Evolutionary conservation across 352 stramenopile genomes (phyloP).

Genomic region (Phytophthora meadii): DNA sequence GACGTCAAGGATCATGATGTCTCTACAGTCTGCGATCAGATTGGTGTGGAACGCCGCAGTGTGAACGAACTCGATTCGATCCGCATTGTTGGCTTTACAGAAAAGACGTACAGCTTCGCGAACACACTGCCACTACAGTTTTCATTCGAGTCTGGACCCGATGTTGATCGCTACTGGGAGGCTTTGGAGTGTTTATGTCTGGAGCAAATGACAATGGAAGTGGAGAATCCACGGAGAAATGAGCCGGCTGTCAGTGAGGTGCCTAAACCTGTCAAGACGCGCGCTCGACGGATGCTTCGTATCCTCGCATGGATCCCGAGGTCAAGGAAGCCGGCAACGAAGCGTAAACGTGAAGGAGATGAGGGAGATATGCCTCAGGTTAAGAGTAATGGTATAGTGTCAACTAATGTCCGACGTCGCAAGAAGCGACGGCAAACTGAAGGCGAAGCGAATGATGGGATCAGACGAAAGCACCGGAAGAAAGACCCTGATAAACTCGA

Average conservation of each 20-base stretch:
- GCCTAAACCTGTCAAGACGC: constrained; percentile 66
- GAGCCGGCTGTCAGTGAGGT: constrained; percentile 64
- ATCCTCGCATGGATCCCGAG: constrained; percentile 80
- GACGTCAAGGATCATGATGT: constrained; percentile 10
- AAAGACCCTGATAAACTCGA: constrained; percentile 13
- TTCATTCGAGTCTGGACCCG: constrained; percentile 39
- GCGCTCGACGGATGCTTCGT: constrained; percentile 68
- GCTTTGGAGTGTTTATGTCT: constrained; percentile 80
- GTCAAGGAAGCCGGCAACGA: constrained; percentile 50
- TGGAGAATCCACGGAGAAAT: constrained; percentile 58
- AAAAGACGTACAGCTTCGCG: constrained; percentile 78
- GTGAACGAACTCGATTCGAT: constrained; percentile 45
- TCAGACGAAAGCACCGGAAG: constrained; percentile 27
- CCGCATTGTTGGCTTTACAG: constrained; percentile 65
- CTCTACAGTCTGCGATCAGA: constrained; percentile 3
- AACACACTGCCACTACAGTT: constrained; percentile 66
- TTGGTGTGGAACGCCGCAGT: constrained; percentile 14
- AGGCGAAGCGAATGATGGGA: constrained; percentile 7
- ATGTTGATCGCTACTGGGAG: constrained; percentile 81
- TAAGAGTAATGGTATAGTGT: constrained; percentile 73
- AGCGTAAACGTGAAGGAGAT: constrained; percentile 30
- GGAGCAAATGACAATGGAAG: constrained; percentile 85
- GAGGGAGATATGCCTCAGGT: constrained; percentile 7
- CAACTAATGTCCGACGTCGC: constrained; percentile 46
- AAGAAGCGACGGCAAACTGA: constrained; percentile 40